phyloP scores from a whole-genome alignment of 768 basidiomycete species.

The Hygrophorus russula region DNA sequence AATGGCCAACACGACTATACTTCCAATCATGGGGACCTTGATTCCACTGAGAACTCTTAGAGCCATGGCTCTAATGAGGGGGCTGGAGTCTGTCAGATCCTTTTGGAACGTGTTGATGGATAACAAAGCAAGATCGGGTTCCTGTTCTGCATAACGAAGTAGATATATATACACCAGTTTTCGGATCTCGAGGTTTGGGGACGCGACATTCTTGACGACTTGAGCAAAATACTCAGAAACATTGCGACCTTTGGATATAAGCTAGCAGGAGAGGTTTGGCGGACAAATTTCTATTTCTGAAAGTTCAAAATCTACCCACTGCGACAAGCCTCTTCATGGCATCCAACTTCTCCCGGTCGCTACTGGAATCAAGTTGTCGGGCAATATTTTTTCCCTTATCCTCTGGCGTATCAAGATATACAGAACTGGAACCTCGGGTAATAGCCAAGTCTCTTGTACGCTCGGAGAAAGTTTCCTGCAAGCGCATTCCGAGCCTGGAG shows the following conservation, averaged over 20 bases:
- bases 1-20: conserved; percentile 77
- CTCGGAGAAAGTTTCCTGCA: conserved; percentile 77
- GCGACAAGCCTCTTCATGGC: conserved; percentile 94
- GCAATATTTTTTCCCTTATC: conserved; percentile 78
- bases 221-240: conserved; percentile 92
- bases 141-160: conserved; percentile 82
- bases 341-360: conserved; percentile 85
- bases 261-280: conserved; percentile 28
- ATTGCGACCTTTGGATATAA: conserved; percentile 87
- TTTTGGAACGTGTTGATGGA: conserved; percentile 99
- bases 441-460: conserved; percentile 64
- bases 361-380: conserved; percentile 78
- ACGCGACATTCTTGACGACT: conserved; percentile 95
- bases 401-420: conserved; percentile 60
- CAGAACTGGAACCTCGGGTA: conserved; percentile 39
- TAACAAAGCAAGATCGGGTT: conserved; percentile 89
- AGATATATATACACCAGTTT: conserved; percentile 98
- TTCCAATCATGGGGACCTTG: conserved; percentile 79
- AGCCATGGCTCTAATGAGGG: conserved; percentile 94
- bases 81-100: conserved; percentile 85
- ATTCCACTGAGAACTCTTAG: conserved; percentile 89
- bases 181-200: conserved; percentile 84
- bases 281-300: not conserved
- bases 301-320: conserved; percentile 36
- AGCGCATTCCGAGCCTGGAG: conserved; percentile 66